phyloP scores from a whole-genome alignment of 176 grass and related monocot species.

The Carex cristatella region DNA sequence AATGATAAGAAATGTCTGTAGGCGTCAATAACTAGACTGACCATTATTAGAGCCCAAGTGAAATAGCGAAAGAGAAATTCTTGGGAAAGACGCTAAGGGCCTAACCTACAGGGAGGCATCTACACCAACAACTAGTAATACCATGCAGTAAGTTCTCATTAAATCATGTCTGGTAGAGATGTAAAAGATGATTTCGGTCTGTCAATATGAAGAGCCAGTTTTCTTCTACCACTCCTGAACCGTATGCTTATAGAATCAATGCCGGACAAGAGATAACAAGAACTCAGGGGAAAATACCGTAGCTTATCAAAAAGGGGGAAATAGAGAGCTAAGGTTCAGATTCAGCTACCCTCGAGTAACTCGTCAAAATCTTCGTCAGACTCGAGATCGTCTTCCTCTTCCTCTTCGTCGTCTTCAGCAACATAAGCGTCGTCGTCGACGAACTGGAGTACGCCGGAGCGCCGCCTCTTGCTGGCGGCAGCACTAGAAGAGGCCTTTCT shows the following conservation, averaged over 20 bases:
- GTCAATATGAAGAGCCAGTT: not conserved
- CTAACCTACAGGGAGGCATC: not conserved
- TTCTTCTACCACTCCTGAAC: not conserved
- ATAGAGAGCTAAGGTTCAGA: not conserved
- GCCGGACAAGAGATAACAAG: not conserved
- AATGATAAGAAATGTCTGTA: not conserved
- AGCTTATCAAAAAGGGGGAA: not conserved
- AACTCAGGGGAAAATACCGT: not conserved
- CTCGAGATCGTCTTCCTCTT: slow-evolving; percentile 38
- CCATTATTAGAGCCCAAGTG: not conserved
- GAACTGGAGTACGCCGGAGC: slow-evolving; percentile 54
- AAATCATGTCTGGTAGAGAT: not conserved
- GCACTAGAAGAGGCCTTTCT: slow-evolving; percentile 32
- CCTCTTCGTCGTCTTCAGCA: slow-evolving; percentile 45
- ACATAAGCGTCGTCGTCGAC: slow-evolving; percentile 63
- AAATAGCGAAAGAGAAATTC: not conserved
- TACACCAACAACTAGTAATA: not conserved
- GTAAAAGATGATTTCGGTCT: not conserved
- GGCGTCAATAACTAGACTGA: not conserved
- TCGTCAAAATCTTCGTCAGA: slow-evolving; percentile 32
- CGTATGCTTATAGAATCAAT: not conserved
- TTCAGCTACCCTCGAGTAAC: slow-evolving; percentile 24
- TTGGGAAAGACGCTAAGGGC: not conserved
- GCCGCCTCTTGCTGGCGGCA: slow-evolving; percentile 29
- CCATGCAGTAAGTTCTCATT: not conserved